Evolutionary conservation across 2,329 filamentous ascomycete species (phyloP).

Genomic region (Akanthomyces dipterigenus): DNA sequence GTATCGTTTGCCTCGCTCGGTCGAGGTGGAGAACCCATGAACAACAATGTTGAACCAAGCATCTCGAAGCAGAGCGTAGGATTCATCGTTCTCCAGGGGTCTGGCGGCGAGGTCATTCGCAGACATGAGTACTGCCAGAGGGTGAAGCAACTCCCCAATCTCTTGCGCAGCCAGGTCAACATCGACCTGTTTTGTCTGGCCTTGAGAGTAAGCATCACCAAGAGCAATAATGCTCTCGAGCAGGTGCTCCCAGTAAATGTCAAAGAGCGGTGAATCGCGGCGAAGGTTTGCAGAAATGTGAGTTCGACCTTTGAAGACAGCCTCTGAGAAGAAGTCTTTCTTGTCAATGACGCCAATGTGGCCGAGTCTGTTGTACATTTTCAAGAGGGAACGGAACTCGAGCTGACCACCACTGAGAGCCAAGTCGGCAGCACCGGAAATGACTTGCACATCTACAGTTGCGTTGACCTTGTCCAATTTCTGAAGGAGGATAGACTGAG

Average conservation of each 20-base stretch:
- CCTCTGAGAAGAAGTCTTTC: constrained; percentile 60
- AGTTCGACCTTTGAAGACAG: constrained; percentile 73
- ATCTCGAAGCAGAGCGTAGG: constrained; percentile 70
- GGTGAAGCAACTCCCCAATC: constrained; percentile 80
- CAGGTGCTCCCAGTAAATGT: constrained; percentile 76
- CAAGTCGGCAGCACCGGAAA: constrained; percentile 72
- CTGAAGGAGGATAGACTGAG: constrained; percentile 93
- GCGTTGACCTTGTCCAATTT: constrained; percentile 82
- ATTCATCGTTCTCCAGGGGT: constrained; percentile 55
- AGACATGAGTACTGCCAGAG: constrained; percentile 79
- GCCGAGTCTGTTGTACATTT: constrained; percentile 70
- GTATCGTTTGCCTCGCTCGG: constrained; percentile 65
- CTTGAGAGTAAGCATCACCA: constrained; percentile 72
- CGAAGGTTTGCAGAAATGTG: constrained; percentile 66
- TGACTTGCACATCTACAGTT: constrained; percentile 75
- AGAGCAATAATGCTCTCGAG: constrained; percentile 85
- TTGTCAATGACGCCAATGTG: constrained; percentile 66
- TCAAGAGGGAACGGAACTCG: constrained; percentile 81
- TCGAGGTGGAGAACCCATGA: constrained; percentile 77
- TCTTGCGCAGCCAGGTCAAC: constrained; percentile 77
- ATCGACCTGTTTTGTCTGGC: constrained; percentile 68
- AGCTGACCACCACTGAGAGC: constrained; percentile 69
- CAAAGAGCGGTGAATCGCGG: constrained; percentile 67
- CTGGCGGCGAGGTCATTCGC: constrained; percentile 49
- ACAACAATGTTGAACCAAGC: constrained; percentile 98